Conservation (phyloP, 805 yeast genomes). For the Pichia cabralensis region DNA sequence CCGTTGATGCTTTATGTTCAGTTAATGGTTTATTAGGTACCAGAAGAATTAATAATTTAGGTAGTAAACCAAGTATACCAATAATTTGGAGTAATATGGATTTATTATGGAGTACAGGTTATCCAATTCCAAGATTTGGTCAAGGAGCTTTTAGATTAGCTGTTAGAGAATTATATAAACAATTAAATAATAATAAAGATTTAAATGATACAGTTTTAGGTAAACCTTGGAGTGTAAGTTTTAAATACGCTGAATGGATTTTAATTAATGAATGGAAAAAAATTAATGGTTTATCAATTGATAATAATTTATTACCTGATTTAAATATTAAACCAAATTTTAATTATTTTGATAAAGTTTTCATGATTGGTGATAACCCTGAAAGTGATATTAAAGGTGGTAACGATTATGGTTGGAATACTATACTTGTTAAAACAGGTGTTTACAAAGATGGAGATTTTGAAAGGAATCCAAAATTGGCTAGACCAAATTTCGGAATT, state of each 20-base stretch:
- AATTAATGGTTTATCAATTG: slow-evolving; percentile 7
- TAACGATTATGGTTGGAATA: slow-evolving; percentile 77
- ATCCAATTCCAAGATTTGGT: slow-evolving; percentile 68
- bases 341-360: slow-evolving; percentile 48
- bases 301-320: slow-evolving; percentile 29
- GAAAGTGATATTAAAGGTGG: slow-evolving; percentile 90
- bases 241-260: slow-evolving; percentile 70
- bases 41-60: slow-evolving; percentile 30
- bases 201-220: slow-evolving; percentile 58
- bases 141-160: slow-evolving; percentile 77
- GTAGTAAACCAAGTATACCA: slow-evolving; percentile 32
- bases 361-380: slow-evolving; percentile 97
- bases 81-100: slow-evolving; percentile 60
- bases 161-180: slow-evolving; percentile 46
- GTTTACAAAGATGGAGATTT: slow-evolving; percentile 62
- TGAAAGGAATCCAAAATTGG: slow-evolving; percentile 20
- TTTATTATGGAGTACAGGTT: slow-evolving; percentile 81
- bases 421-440: slow-evolving; percentile 78
- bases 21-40: slow-evolving; percentile 58
- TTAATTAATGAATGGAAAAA: slow-evolving; percentile 41
- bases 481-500: slow-evolving; percentile 40
- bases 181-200: slow-evolving; percentile 27
- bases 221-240: slow-evolving; percentile 70
- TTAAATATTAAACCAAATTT: slow-evolving; percentile 30
- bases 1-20: slow-evolving; percentile 58